phyloP scores from a whole-genome alignment of 176 grass and related monocot species.

The Miscanthus lutarioriparius region DNA sequence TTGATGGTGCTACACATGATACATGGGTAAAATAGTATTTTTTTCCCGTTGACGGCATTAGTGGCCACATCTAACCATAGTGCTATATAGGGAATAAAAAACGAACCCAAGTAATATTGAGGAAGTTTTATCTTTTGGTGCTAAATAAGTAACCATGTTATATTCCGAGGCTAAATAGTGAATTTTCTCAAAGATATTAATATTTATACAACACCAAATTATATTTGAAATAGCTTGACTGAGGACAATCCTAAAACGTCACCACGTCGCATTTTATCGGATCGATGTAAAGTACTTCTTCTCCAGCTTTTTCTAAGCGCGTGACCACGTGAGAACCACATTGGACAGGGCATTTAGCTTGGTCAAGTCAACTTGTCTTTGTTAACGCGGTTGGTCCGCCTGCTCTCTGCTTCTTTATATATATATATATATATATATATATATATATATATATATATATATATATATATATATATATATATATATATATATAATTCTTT shows the following conservation, averaged over 20 bases:
- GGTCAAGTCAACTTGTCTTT: conserved; percentile 36
- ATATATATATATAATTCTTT: too few species aligned
- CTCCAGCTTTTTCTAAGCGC: neutral
- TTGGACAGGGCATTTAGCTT: neutral
- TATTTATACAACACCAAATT: neutral
- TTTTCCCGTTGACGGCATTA: too few species aligned
- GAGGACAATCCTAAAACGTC: neutral
- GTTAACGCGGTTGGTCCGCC: neutral
- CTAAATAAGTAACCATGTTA: neutral
- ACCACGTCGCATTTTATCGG: neutral
- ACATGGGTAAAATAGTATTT: neutral
- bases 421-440: too few species aligned
- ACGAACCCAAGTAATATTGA: neutral
- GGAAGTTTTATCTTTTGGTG: too few species aligned
- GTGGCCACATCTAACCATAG: too few species aligned
- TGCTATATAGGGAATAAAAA: neutral
- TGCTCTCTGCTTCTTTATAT: too few species aligned
- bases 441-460: too few species aligned
- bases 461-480: too few species aligned
- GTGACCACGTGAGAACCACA: neutral
- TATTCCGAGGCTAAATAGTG: neutral
- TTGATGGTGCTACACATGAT: neutral
- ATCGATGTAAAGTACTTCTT: neutral
- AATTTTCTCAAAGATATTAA: neutral
- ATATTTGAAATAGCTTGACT: neutral